Conservation (phyloP, 768 basidiomycete genomes). For the Pulveroboletus ravenelii region DNA sequence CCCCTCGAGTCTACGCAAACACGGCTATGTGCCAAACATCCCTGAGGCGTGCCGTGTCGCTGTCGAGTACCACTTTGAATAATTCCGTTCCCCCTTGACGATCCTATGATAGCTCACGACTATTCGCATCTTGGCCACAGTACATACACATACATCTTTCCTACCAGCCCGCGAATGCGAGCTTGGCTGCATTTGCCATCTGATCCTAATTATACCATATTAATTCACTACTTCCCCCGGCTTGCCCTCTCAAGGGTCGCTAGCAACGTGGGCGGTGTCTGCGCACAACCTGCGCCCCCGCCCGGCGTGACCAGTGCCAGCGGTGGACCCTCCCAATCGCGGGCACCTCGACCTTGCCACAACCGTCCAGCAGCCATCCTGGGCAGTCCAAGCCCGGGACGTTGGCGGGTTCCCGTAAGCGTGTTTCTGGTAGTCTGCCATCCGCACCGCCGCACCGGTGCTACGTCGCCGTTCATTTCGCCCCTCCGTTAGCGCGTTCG, state of each 20-base stretch:
- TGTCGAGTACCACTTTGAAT: constrained; percentile 71
- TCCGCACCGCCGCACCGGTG: constrained; percentile 9
- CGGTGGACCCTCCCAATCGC: too few species aligned
- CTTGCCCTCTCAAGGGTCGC: constrained; percentile 1
- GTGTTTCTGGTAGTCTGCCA: too few species aligned
- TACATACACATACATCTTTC: constrained; percentile 18
- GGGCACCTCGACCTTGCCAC: too few species aligned
- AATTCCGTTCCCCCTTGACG: constrained; percentile 13
- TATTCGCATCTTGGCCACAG: constrained; percentile 23
- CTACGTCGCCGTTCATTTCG: constrained; percentile 13
- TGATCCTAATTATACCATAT: constrained; percentile 33
- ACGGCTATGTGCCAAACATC: constrained; percentile 48
- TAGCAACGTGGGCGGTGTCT: not conserved
- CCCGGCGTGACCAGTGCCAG: too few species aligned
- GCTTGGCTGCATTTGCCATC: constrained; percentile 14
- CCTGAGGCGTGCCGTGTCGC: constrained; percentile 70
- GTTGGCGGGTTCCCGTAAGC: not conserved
- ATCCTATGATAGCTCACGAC: constrained; percentile 28
- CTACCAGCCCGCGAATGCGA: constrained; percentile 16
- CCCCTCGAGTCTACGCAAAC: constrained; percentile 54
- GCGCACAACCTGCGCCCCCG: constrained; percentile 12
- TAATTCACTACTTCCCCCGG: constrained; percentile 22
- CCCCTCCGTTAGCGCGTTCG: not conserved
- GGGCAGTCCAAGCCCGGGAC: too few species aligned
- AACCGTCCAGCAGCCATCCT: too few species aligned